Base-by-base conservation (phyloP, 192 early-diverging fungal species). In the Gamsiella multidivaricata region DNA sequence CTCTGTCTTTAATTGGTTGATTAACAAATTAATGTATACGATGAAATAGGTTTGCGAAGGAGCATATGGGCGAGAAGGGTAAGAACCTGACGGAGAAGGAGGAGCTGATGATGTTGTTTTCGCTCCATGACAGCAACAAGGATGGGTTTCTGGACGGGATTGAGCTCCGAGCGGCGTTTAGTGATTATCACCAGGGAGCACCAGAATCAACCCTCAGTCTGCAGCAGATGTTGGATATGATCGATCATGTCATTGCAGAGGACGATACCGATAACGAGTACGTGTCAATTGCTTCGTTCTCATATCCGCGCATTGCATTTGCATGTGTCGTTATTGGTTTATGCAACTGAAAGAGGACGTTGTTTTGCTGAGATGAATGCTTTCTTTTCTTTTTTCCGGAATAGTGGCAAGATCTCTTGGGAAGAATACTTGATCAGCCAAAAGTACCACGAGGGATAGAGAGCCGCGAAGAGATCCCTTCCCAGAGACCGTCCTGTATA, bases 241-340 rank as follows among this genome's bases (percentile, higher is more conserved):
- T 94, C 37, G 92, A 94, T 69, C 88, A 90, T 76, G 89, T 90
- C 29, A 78, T 95, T 52, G 80, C 68, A 23, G 90, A 93, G 63
- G 92, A 94, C 60, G 94, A 95, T 82, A 81, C 81, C 20, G 81
- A 95, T 69, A 86, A 86, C 61, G 91, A 95, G 87, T 88, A 83
- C 70, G 85, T 76, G 2, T 22, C 26, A 2, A 10, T 49, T 53
- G 28, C 34, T 45, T 34, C 3, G 3, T 20, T 37, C 43, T 45
- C 9, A 15, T 43, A 18, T 41, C 18, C 10, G 28, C 29, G 3
- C 9, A n/a, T 49, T 49, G 17, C 31, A 3, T 50, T 31, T 58
- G 33, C 18, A 6, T 8, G 14, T 28, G 7, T 41, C 14, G 39
- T 41, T 41, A 7, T 41, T 41, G 39, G 7, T 52, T 52, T 15